Conservation (phyloP, 2,329 filamentous ascomycete species). For the Beauveria pseudobassiana region DNA sequence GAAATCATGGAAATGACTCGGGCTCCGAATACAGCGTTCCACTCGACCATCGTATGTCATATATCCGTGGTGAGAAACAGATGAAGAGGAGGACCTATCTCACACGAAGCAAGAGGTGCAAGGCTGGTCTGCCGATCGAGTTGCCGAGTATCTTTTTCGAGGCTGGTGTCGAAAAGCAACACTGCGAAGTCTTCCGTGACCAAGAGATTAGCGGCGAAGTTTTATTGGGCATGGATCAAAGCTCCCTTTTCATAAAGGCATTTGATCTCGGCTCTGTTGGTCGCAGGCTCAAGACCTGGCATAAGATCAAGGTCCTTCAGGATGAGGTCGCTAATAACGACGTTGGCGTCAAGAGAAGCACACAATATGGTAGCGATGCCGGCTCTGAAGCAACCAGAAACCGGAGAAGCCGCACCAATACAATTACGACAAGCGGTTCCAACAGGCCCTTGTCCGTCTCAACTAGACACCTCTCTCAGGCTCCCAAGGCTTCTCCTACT, state of each 20-base stretch:
- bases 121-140: conserved; percentile 70
- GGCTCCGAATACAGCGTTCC: conserved; percentile 86
- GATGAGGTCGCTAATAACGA: conserved; percentile 64
- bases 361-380: conserved; percentile 50
- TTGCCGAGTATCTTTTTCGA: conserved; percentile 83
- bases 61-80: conserved; percentile 93
- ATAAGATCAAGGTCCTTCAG: conserved; percentile 88
- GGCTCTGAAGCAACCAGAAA: conserved; percentile 47
- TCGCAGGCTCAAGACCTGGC: conserved; percentile 85
- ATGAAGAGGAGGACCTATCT: conserved; percentile 78
- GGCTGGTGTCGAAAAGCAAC: conserved; percentile 74
- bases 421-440: conserved; percentile 41
- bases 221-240: conserved; percentile 88
- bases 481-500: conserved; percentile 40
- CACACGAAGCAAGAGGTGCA: conserved; percentile 67
- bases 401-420: conserved; percentile 49
- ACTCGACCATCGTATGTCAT: conserved; percentile 70
- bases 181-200: conserved; percentile 90
- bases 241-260: conserved; percentile 89
- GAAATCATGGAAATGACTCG: conserved; percentile 60
- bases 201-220: conserved; percentile 96
- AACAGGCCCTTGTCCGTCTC: conserved; percentile 41
- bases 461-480: conserved; percentile 44
- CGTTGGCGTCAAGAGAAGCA: conserved; percentile 40
- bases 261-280: conserved; percentile 91